Percentiles rank a stretch among this genome's conserved stretches.
Evolutionary conservation across 2,329 filamentous ascomycete genomes (phyloP).

Genomic region (Cryphonectria parasitica): DNA sequence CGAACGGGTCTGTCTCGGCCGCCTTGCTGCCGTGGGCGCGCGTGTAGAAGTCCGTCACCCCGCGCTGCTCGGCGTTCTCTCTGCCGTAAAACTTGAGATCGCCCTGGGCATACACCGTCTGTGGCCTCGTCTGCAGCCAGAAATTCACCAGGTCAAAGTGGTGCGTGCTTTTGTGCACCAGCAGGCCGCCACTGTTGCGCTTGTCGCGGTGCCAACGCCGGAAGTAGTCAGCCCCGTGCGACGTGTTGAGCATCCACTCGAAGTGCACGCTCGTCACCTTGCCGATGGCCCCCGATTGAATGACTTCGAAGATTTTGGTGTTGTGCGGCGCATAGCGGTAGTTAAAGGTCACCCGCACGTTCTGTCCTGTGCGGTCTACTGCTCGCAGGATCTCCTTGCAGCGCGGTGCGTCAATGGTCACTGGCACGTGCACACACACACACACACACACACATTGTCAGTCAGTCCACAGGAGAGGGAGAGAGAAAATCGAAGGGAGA

Average conservation of each 20-base stretch:
- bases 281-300: slow-evolving; percentile 59
- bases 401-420: slow-evolving; percentile 63
- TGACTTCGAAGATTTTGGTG: slow-evolving; percentile 59
- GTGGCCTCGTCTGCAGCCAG: slow-evolving; percentile 60
- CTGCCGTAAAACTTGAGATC: slow-evolving; percentile 64
- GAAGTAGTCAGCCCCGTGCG: slow-evolving; percentile 66
- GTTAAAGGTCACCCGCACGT: slow-evolving; percentile 65
- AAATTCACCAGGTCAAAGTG: slow-evolving; percentile 68
- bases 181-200: slow-evolving; percentile 60
- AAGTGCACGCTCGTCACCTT: slow-evolving; percentile 62
- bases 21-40: slow-evolving; percentile 54
- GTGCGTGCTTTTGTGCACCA: slow-evolving; percentile 67
- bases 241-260: slow-evolving; percentile 66
- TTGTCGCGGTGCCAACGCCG: slow-evolving; percentile 67
- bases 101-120: slow-evolving; percentile 61
- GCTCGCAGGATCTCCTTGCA: slow-evolving; percentile 59
- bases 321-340: slow-evolving; percentile 70
- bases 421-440: not conserved
- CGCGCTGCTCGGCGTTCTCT: slow-evolving; percentile 62
- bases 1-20: slow-evolving; percentile 60
- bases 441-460: not conserved
- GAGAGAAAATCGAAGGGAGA: too few relatives aligned
- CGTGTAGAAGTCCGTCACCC: slow-evolving; percentile 54
- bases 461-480: not conserved
- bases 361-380: slow-evolving; percentile 52